These are phyloP conservation scores for Paraphaeosphaeria sporulosa DNA, from an alignment of 2,329 filamentous ascomycete species.

Conservation along the genomic window DNA sequence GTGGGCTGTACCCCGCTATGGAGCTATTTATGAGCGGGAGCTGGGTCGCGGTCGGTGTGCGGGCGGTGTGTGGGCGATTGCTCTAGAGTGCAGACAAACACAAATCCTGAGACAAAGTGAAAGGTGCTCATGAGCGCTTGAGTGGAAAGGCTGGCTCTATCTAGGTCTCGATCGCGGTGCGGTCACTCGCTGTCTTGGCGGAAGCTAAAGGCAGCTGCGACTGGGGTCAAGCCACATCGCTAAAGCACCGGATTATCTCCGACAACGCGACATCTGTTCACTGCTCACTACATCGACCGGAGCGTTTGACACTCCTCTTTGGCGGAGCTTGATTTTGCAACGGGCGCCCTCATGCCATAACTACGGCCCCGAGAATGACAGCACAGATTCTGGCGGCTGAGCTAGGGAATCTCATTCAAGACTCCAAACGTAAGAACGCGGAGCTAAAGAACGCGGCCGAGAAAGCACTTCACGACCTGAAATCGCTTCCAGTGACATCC, in stretches of 20 bases:
- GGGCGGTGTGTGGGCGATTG: neutral
- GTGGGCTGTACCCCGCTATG: slow-evolving; percentile 45
- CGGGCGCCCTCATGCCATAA: slow-evolving; percentile 32
- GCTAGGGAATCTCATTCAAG: slow-evolving; percentile 88
- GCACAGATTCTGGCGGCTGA: slow-evolving; percentile 88
- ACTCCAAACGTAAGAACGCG: slow-evolving; percentile 93
- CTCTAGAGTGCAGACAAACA: neutral
- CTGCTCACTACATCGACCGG: slow-evolving; percentile 15
- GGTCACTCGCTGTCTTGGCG: slow-evolving; percentile 6
- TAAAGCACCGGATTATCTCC: slow-evolving; percentile 7
- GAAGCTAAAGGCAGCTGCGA: slow-evolving; percentile 3
- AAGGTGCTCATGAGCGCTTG: neutral
- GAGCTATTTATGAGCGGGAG: slow-evolving; percentile 18
- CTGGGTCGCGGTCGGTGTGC: neutral
- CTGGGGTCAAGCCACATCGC: slow-evolving; percentile 6
- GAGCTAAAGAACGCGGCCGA: slow-evolving; percentile 92
- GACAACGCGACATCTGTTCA: slow-evolving; percentile 10
- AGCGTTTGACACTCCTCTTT: slow-evolving; percentile 6
- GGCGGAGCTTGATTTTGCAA: slow-evolving; percentile 8
- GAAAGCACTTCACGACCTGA: slow-evolving; percentile 90
- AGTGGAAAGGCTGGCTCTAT: neutral
- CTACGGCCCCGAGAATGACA: slow-evolving; percentile 70
- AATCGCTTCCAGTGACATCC: slow-evolving; percentile 73
- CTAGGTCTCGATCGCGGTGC: slow-evolving; percentile 8
- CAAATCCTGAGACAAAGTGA: neutral